Conservation (phyloP, 176 grass and related monocot species). For the Aegilops bicornis region DNA sequence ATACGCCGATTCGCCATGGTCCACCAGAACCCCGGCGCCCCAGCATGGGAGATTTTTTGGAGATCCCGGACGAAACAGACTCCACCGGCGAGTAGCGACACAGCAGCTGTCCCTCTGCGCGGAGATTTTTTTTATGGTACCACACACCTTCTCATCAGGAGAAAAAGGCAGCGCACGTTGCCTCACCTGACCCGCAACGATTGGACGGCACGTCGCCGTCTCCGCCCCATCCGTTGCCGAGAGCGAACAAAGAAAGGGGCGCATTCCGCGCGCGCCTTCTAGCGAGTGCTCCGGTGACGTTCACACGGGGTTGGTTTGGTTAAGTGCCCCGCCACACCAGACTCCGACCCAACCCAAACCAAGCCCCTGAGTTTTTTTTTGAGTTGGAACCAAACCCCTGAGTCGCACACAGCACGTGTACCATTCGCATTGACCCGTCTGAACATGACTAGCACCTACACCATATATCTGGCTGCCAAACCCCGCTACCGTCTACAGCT, state of each 20-base stretch:
- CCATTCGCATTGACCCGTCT: background rate
- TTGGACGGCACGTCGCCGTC: conserved; percentile 14
- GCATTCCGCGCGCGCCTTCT: background rate
- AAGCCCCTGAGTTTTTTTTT: too few species aligned
- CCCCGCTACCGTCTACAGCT: background rate
- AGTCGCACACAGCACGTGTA: background rate
- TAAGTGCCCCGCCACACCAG: background rate
- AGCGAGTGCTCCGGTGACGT: background rate
- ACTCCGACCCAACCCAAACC: background rate
- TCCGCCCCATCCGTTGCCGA: background rate
- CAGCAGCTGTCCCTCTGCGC: background rate
- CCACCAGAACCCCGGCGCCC: too few species aligned
- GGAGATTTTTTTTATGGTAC: background rate
- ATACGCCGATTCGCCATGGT: background rate
- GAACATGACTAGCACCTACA: background rate
- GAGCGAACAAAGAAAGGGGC: background rate
- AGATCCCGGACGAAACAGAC: background rate
- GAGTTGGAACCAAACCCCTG: too few species aligned
- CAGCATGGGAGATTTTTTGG: background rate
- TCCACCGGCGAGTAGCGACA: background rate
- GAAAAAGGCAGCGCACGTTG: background rate
- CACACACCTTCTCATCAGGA: background rate
- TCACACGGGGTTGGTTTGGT: background rate
- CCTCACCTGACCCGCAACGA: background rate
- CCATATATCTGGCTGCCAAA: background rate